These are phyloP conservation scores for Mycena kentingensis DNA, from an alignment of 768 basidiomycete species.

Conservation along the genomic window DNA sequence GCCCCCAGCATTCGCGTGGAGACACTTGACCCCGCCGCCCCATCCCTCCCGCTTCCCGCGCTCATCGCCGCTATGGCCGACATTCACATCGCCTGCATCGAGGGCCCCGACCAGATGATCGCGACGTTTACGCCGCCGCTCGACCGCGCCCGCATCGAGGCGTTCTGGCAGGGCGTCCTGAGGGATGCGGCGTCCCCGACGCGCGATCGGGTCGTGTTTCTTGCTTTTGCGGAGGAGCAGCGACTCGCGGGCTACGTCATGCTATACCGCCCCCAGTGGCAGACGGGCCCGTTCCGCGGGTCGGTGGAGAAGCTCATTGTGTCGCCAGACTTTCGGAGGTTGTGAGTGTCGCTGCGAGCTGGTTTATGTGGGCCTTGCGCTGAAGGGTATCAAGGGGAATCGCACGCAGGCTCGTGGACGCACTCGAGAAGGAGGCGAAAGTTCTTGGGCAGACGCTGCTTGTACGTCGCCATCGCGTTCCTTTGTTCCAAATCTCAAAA, in stretches of 20 bases:
- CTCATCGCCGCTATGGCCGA: constrained; percentile 14
- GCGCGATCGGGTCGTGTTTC: constrained; percentile 7
- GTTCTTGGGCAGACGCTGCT: constrained; percentile 8
- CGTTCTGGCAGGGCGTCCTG: constrained; percentile 10
- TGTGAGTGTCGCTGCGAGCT: not conserved
- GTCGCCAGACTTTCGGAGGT: constrained; percentile 12
- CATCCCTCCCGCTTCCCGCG: constrained; percentile 1
- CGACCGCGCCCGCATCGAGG: constrained; percentile 7
- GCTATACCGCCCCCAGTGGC: constrained; percentile 4
- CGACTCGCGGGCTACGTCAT: constrained; percentile 15
- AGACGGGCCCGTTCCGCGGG: constrained; percentile 14
- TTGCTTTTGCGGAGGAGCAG: constrained; percentile 2
- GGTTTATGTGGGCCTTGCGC: not conserved
- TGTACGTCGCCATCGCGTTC: not conserved
- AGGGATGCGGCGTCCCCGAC: constrained; percentile 1
- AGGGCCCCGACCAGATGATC: constrained; percentile 13
- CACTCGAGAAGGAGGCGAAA: constrained; percentile 7
- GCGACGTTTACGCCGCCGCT: constrained; percentile 16
- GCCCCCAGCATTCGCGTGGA: not conserved
- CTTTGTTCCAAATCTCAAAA: not conserved
- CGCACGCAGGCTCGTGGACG: constrained; percentile 6
- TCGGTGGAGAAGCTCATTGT: constrained; percentile 16
- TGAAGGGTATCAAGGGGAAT: constrained; percentile 1
- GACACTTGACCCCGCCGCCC: constrained; percentile 9
- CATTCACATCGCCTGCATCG: constrained; percentile 22